These are phyloP conservation scores for Suhomyces sp. DNA, from an alignment of 805 yeast genomes.

Conservation along the genomic window DNA sequence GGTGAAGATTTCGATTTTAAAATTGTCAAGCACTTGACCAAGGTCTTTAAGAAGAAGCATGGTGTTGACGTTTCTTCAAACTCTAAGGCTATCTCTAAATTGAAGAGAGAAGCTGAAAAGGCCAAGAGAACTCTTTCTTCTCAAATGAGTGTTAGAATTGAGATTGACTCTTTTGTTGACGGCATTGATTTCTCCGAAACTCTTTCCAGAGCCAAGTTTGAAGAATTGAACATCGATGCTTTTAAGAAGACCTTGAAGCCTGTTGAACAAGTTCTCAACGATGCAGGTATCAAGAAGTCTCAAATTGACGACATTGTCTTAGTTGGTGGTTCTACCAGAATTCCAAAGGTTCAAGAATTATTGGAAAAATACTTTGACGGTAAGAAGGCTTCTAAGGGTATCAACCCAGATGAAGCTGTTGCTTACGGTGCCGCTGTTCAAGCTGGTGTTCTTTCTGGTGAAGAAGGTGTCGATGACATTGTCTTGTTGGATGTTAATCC, in stretches of 20 bases:
- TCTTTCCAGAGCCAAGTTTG: slow-evolving; percentile 46
- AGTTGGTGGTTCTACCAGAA: slow-evolving; percentile 51
- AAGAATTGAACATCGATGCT: slow-evolving; percentile 45
- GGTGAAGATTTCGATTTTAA: slow-evolving; percentile 50
- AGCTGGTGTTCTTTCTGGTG: slow-evolving; percentile 97
- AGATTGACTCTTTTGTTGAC: slow-evolving; percentile 48
- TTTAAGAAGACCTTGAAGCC: slow-evolving; percentile 48
- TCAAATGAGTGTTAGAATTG: slow-evolving; percentile 41
- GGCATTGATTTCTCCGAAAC: slow-evolving; percentile 49
- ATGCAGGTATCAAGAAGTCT: slow-evolving; percentile 44
- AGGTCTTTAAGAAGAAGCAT: slow-evolving; percentile 46
- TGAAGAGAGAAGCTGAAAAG: slow-evolving; percentile 49
- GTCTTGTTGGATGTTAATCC: slow-evolving; percentile 97
- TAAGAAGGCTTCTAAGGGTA: slow-evolving; percentile 48
- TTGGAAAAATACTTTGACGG: slow-evolving; percentile 45
- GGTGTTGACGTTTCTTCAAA: slow-evolving; percentile 40
- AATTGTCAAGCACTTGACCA: slow-evolving; percentile 41
- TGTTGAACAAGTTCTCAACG: slow-evolving; percentile 46
- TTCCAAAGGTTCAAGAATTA: slow-evolving; percentile 49
- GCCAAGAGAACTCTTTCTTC: slow-evolving; percentile 49
- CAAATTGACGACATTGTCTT: slow-evolving; percentile 47
- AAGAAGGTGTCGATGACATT: slow-evolving; percentile 93
- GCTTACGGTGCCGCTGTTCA: slow-evolving; percentile 88
- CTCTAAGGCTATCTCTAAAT: slow-evolving; percentile 43
- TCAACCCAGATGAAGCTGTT: slow-evolving; percentile 51